Evolutionary conservation across 1,284 basidiomycete genomes (phyloP).

Genomic region (Coniferiporia weirii): DNA sequence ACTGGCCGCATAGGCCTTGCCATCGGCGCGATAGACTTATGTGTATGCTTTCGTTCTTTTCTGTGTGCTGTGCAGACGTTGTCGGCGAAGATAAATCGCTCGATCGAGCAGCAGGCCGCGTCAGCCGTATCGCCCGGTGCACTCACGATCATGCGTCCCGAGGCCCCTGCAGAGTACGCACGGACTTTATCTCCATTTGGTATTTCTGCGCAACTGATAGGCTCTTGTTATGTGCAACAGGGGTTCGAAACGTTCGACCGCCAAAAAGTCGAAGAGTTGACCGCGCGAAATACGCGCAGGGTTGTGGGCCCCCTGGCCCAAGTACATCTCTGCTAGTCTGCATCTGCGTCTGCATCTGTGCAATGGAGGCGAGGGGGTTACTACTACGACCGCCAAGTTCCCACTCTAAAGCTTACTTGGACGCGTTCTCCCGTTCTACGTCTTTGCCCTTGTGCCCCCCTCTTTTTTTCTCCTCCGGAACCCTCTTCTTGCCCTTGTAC

Average conservation of each 20-base stretch:
- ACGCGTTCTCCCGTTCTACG: too few species aligned
- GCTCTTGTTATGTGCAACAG: not conserved
- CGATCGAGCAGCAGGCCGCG: conserved; percentile 87
- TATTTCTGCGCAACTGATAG: not conserved
- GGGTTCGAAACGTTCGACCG: conserved; percentile 4
- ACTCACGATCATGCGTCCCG: conserved; percentile 82
- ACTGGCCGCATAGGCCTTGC: too few species aligned
- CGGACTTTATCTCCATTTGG: not conserved
- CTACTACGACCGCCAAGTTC: too few species aligned
- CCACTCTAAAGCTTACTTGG: too few species aligned
- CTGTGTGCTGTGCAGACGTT: conserved; percentile 48
- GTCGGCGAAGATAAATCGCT: conserved; percentile 83
- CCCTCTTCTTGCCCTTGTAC: too few species aligned
- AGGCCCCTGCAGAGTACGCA: conserved; percentile 33
- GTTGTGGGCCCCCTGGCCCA: not conserved
- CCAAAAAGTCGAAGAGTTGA: conserved; percentile 9
- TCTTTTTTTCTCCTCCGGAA: too few species aligned
- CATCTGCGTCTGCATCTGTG: too few species aligned
- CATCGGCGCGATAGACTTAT: too few species aligned
- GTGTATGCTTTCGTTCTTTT: too few species aligned
- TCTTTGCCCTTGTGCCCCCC: too few species aligned
- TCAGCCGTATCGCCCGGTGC: conserved; percentile 80
- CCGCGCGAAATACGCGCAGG: not conserved
- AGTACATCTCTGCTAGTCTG: too few species aligned
- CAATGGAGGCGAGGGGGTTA: too few species aligned